A percentile compares a stretch with the other conserved stretches of the same genome.
Conservation (phyloP, 2,329 filamentous ascomycete genomes). For the Penicillium psychrosexuale region DNA sequence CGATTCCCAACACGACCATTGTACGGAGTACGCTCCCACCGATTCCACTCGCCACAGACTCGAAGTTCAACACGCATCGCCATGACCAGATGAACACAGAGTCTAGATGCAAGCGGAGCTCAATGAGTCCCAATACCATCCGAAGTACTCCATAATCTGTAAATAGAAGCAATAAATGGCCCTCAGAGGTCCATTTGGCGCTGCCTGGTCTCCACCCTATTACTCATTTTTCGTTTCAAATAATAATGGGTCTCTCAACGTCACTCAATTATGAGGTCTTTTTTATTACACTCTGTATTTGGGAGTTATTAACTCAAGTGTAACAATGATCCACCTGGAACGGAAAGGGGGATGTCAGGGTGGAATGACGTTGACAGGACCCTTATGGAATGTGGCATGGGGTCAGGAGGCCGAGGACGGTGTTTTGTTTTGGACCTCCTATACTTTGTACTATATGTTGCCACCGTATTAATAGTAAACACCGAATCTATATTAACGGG, state of each 20-base stretch:
- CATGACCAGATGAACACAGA: neutral
- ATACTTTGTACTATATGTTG: neutral
- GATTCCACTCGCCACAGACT: neutral
- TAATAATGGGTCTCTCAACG: neutral
- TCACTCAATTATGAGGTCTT: conserved; percentile 1
- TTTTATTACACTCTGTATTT: neutral
- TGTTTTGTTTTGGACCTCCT: neutral
- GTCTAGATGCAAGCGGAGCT: conserved; percentile 8
- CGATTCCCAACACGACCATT: conserved; percentile 2
- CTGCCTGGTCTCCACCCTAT: conserved; percentile 1
- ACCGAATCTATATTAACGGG: no score
- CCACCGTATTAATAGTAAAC: neutral
- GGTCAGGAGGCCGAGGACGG: neutral
- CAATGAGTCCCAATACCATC: neutral
- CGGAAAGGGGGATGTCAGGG: neutral
- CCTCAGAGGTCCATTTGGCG: neutral
- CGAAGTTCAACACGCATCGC: neutral
- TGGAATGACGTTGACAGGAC: conserved; percentile 3
- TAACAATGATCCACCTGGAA: conserved; percentile 1
- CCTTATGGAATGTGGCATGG: conserved; percentile 3
- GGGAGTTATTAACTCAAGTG: neutral
- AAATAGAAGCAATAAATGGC: conserved; percentile 5
- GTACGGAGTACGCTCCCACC: no score
- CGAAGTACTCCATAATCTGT: neutral
- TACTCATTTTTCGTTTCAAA: conserved; percentile 3